Percentiles rank a stretch among this genome's conserved stretches.
phyloP scores from a whole-genome alignment of 2,329 filamentous ascomycete genomes.

The Hypoxylon rubiginosum region DNA sequence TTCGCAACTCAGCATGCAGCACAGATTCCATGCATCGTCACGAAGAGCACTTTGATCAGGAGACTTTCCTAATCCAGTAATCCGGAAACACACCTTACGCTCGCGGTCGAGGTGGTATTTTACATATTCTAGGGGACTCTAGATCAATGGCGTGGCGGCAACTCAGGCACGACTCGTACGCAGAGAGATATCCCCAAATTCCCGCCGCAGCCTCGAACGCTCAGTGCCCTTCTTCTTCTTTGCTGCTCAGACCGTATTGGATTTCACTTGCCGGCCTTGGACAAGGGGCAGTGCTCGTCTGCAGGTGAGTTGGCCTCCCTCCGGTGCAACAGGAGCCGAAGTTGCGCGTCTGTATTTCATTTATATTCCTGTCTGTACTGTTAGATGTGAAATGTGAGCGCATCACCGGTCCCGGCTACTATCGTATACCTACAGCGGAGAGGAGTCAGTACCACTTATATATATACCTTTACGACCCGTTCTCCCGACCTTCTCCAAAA shows the following conservation, averaged over 20 bases:
- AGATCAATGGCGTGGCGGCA: conserved; percentile 3
- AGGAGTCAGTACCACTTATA: conserved; percentile 23
- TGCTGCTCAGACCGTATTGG: conserved; percentile 11
- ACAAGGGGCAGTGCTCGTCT: conserved; percentile 34
- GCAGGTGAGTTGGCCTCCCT: conserved; percentile 29
- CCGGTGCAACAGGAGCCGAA: conserved; percentile 34
- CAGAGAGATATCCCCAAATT: conserved; percentile 24
- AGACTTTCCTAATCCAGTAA: conserved; percentile 31
- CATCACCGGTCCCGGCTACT: conserved; percentile 30
- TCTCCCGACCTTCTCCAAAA: conserved; percentile 40
- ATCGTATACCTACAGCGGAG: conserved; percentile 26
- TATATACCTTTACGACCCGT: conserved; percentile 4
- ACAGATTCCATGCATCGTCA: conserved; percentile 24
- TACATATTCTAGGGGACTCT: conserved; percentile 4
- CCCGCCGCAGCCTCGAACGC: conserved; percentile 21
- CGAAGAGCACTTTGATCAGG: conserved; percentile 15
- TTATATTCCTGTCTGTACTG: conserved; percentile 23
- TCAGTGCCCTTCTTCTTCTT: neutral
- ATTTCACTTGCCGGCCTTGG: conserved; percentile 31
- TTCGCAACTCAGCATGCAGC: conserved; percentile 21
- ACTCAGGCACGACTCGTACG: conserved; percentile 7
- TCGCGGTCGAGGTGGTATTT: conserved; percentile 23
- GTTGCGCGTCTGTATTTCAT: conserved; percentile 29
- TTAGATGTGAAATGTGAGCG: conserved; percentile 25
- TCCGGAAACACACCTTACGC: conserved; percentile 30